Evolutionary conservation across 2,329 filamentous ascomycete species (phyloP), one percentile per base, ranked within the genome.

Genomic region (Ceratocystis papillata): DNA sequence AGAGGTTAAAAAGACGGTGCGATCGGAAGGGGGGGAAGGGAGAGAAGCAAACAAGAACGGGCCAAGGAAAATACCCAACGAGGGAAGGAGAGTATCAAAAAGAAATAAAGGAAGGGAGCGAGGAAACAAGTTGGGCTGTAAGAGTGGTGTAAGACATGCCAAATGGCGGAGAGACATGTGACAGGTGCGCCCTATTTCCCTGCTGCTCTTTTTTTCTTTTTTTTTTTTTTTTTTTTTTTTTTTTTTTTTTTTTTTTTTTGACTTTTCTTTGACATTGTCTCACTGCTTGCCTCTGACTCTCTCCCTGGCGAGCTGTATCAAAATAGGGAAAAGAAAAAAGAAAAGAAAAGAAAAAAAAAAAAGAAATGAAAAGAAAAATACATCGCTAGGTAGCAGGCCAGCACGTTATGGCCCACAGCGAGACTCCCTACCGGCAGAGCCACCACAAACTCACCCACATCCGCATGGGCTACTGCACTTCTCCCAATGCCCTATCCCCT

Each of bases 91-190:
- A 20, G 15, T 5, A 53, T 50, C n/a, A 53, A 53, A 53, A 25
- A 53, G 20, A 25, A 25, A 2, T 22, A 53, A 25, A 53, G n/a
- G 10, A 20, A 53, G 48, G 45, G n/a, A 50, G 25, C 10, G 17
- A 33, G 12, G 28, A 33, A 60, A 60, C 10, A 30, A 37, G 25
- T 33, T 33, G 15, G 28, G 25, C 53, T 57, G 22, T 33, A 30
- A 33, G 30, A 57, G 53, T 33, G 17, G 28, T n/a, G 12, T 30
- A 33, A 57, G 53, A 57, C 53, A 57, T 57, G 53, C 15, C 53
- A 57, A 57, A 57, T 57, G 53, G 53, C 25, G 53, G 53, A 30
- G 53, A 57, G 28, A 57, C 53, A 57, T 17, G 25, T 57, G 25
- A 25, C 53, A 57, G 5, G 22, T 8, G 3, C 41, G 2, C 33